Evolutionary conservation across 2,329 filamentous ascomycete species (phyloP), one percentile per base, ranked within the genome.

Genomic region (Verticillium nonalfalfae): DNA sequence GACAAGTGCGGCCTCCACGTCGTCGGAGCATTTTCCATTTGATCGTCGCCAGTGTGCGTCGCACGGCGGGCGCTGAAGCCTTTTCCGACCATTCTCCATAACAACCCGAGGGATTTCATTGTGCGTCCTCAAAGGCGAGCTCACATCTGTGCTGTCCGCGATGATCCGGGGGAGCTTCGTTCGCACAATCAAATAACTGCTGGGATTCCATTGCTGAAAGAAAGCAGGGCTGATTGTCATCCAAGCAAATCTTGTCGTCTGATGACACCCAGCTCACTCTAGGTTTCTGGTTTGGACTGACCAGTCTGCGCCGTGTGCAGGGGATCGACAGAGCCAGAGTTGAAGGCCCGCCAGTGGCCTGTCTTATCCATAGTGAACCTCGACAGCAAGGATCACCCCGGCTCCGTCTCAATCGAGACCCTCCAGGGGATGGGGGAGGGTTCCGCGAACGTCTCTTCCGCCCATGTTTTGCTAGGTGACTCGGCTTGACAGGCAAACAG

Each of bases 21-120:
- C 33, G 33, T 57, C 35, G 55, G 55, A 21, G 55, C 55, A 21
- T 34, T 36, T 31, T 57, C 33, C 18, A 36, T 36, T 65, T 68
- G 60, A 64, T 64, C 60, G 65, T 63, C 64, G 65, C 65, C 62
- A 60, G 65, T 69, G 35, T 13, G 35, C 9, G 35, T 36, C 35
- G 35, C 35, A 36, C 45, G n/a, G 18, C 45, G 45, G 11, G 45
- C 11, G 45, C 45, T 52, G 45, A 52, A 52, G n/a, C 45, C 10
- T 45, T 26, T 36, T 33, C 35, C 55, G 26, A 36, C 15, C 56
- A 58, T 31, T 36, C 34, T 45, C 38, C 39, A 35, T 52, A 9
- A 52, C 45, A 36, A 31, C 26, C 3, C 26, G 26, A 31, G 26
- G 45, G 15, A 40, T 45, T 18, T 5, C 31, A 40, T 26, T 31